A percentile compares a stretch with the other conserved stretches of the same genome.
Evolutionary conservation across 2,329 filamentous ascomycete genomes (phyloP).

Genomic region (Penicillium decumbens): DNA sequence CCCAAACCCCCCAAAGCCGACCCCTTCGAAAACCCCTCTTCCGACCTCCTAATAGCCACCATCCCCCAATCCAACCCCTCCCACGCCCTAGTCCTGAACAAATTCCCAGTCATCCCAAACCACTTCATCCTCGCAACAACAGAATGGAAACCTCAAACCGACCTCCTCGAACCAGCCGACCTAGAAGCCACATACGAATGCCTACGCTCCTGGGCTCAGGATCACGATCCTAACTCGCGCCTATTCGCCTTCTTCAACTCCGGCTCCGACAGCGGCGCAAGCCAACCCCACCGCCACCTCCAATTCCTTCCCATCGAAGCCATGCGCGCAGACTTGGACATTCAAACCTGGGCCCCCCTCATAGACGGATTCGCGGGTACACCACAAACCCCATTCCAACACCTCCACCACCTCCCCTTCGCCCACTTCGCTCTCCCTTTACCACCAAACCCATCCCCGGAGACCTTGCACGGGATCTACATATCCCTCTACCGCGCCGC

Average conservation of each 20-base stretch:
- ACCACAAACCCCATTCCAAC: slow-evolving; percentile 18
- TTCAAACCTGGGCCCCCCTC: slow-evolving; percentile 46
- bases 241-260: slow-evolving; percentile 51
- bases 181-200: slow-evolving; percentile 41
- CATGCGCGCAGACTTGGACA: slow-evolving; percentile 34
- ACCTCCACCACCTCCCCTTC: slow-evolving; percentile 44
- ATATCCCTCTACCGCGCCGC: slow-evolving; percentile 41
- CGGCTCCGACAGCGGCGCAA: slow-evolving; percentile 46
- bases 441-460: slow-evolving; percentile 37
- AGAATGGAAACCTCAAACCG: slow-evolving; percentile 41
- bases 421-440: slow-evolving; percentile 46
- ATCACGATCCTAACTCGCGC: slow-evolving; percentile 2
- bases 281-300: slow-evolving; percentile 46
- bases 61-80: slow-evolving; percentile 35
- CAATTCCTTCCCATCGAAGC: slow-evolving; percentile 47
- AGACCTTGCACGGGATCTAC: slow-evolving; percentile 37
- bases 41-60: slow-evolving; percentile 41
- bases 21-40: slow-evolving; percentile 43
- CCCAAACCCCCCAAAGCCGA: slow-evolving; percentile 34
- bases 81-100: slow-evolving; percentile 45
- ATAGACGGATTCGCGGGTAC: slow-evolving; percentile 38
- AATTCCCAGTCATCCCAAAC: slow-evolving; percentile 47
- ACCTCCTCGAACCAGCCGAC: slow-evolving; percentile 43
- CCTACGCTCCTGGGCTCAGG: slow-evolving; percentile 36
- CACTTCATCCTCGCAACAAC: slow-evolving; percentile 50